These are phyloP conservation scores for Kwoniella sp. DNA, from an alignment of 768 basidiomycete species.

Conservation along the genomic window DNA sequence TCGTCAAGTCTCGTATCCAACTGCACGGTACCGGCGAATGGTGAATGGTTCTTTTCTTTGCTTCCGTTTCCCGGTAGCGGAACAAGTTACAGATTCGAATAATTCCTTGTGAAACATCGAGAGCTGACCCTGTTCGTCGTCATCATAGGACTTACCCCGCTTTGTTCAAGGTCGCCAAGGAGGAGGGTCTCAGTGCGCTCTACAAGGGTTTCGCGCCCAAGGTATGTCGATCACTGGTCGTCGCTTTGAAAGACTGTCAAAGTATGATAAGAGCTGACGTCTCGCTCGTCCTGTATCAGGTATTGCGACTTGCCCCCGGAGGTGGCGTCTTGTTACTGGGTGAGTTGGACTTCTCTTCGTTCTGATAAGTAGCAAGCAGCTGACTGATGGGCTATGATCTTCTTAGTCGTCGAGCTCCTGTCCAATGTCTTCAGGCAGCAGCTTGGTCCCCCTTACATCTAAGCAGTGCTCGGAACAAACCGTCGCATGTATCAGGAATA, in stretches of 20 bases:
- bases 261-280: not conserved
- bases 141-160: slow-evolving; percentile 94
- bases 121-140: slow-evolving; percentile 66
- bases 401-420: slow-evolving; percentile 53
- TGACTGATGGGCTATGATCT: not conserved
- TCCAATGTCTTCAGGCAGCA: slow-evolving; percentile 52
- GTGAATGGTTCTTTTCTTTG: slow-evolving; percentile 8
- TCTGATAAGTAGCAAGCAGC: not conserved
- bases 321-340: slow-evolving; percentile 88
- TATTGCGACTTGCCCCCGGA: slow-evolving; percentile 85
- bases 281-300: slow-evolving; percentile 9
- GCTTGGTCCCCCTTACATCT: slow-evolving; percentile 54
- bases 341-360: slow-evolving; percentile 27
- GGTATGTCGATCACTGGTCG: slow-evolving; percentile 58
- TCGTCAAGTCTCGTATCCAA: slow-evolving; percentile 96
- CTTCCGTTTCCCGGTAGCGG: not conserved
- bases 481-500: not conserved
- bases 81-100: not conserved
- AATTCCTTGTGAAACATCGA: slow-evolving; percentile 46
- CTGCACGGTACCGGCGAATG: slow-evolving; percentile 53
- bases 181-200: slow-evolving; percentile 58
- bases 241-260: not conserved
- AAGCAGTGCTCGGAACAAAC: not conserved
- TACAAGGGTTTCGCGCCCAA: slow-evolving; percentile 83
- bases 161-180: slow-evolving; percentile 49